Evolutionary conservation across 176 grass and related monocot genomes (phyloP), one percentile per base, ranked within the genome.

Genomic region (Bonia amplexicaulis): DNA sequence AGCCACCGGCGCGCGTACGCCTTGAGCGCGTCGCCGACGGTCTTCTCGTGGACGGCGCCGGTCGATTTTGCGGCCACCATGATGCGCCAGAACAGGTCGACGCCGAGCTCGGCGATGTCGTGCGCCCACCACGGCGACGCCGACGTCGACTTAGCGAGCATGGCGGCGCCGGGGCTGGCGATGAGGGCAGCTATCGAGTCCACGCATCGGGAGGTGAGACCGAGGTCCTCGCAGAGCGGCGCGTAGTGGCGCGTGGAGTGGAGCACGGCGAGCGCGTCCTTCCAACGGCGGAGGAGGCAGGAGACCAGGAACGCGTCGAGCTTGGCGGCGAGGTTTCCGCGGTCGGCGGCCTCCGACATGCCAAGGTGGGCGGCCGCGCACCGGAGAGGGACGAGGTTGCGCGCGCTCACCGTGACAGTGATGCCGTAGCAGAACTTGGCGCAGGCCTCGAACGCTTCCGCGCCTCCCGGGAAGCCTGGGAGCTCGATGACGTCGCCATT

Each of bases 371-470:
- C 86, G 0, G 93, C 97, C 0, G 97, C 97, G 81, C 97, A 99
- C 15, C 93, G 82, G 19, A 94, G 86, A 12, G 88, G 86, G 27
- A 94, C 93, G 46, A 96, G 55, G 88, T 99, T 96, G 44, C 89
- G 90, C 33, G 97, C 88, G 83, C 93, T 99, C 78, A 99, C 88
- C 2, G 97, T 94, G 57, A 99, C 59, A 33, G 93, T 85, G 68
- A 99, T 96, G 66, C 93, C 97, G 42, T 99, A 99, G 82, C 97
- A 99, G 63, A 91, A 99, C 86, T 99, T 99, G 61, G 97, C 90
- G 63, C 97, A 99, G 16, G 74, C 73, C 84, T 99, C 97, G 61
- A 99, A 99, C 51, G 93, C 93, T 52, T 99, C 93, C 14, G 73
- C 70, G 69, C 91, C 93, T 47, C 93, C 93, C 1, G 93, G 92